A percentile compares a stretch with the other conserved stretches of the same genome.
Evolutionary conservation across 2,329 filamentous ascomycete species (phyloP).

Genomic region (Colletotrichum nymphaeae): DNA sequence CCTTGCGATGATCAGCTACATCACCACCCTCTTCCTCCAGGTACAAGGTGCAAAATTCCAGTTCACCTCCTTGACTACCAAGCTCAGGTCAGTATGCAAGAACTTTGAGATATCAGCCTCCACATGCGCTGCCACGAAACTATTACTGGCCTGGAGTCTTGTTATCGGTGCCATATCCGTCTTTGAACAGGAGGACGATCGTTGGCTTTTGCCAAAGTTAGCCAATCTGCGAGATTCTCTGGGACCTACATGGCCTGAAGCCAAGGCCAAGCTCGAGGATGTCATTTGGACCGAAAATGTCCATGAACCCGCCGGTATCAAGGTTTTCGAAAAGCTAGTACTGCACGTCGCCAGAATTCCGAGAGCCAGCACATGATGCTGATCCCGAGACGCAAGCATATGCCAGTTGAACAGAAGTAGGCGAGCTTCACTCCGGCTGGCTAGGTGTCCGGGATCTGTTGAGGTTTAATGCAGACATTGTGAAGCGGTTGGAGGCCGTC

Average conservation of each 20-base stretch:
- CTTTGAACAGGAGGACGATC: slow-evolving; percentile 35
- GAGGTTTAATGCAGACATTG: background rate
- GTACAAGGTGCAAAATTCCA: slow-evolving; percentile 32
- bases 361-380: background rate
- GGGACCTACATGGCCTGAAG: slow-evolving; percentile 39
- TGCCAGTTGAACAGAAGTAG: background rate
- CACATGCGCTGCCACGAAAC: slow-evolving; percentile 36
- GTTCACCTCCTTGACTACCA: slow-evolving; percentile 20
- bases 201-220: slow-evolving; percentile 40
- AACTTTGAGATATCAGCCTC: background rate
- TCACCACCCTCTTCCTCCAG: slow-evolving; percentile 43
- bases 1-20: slow-evolving; percentile 44
- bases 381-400: background rate
- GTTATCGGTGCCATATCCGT: slow-evolving; percentile 40
- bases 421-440: background rate
- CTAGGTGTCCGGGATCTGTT: background rate
- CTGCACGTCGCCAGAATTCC: slow-evolving; percentile 14
- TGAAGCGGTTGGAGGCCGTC: background rate
- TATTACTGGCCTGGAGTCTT: slow-evolving; percentile 39
- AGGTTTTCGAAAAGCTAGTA: slow-evolving; percentile 28
- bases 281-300: slow-evolving; percentile 43
- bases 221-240: slow-evolving; percentile 21
- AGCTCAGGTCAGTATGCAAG: background rate
- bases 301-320: slow-evolving; percentile 38
- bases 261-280: slow-evolving; percentile 33